These are phyloP conservation scores for Arabidopsis suecica DNA, from an alignment of 345 rosid species.

Conservation along the genomic window DNA sequence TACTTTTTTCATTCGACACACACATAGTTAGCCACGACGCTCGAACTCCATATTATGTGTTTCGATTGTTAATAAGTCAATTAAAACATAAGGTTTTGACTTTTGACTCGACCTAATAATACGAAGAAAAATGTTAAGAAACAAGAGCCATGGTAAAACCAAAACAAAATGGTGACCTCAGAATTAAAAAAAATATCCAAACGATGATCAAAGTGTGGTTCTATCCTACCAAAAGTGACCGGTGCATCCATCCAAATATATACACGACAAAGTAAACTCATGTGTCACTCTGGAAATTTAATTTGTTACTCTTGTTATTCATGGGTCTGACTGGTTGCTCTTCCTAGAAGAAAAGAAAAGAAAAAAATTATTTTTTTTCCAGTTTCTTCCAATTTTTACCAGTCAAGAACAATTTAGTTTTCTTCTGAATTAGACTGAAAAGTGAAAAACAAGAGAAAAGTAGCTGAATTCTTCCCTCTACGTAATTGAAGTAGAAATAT, in stretches of 20 bases:
- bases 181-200: not conserved
- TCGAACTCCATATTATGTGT: not conserved
- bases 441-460: too few species aligned
- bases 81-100: not conserved
- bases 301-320: not conserved
- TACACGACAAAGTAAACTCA: constrained; percentile 22
- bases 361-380: too few species aligned
- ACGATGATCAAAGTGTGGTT: not conserved
- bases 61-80: not conserved
- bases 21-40: not conserved
- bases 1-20: not conserved
- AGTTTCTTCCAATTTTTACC: too few species aligned
- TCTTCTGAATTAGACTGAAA: too few species aligned
- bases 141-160: not conserved
- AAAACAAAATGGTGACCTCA: not conserved
- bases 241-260: not conserved
- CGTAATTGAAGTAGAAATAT: too few species aligned
- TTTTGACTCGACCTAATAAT: not conserved
- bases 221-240: constrained; percentile 9
- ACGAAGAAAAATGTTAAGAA: not conserved
- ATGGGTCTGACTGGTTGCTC: too few species aligned
- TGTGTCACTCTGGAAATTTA: constrained; percentile 5
- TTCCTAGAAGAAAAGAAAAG: too few species aligned
- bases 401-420: too few species aligned
- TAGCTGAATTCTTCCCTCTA: too few species aligned